A percentile compares a stretch with the other conserved stretches of the same genome.
phyloP scores from a whole-genome alignment of 2,329 filamentous ascomycete genomes.

The Nothopassalora personata region DNA sequence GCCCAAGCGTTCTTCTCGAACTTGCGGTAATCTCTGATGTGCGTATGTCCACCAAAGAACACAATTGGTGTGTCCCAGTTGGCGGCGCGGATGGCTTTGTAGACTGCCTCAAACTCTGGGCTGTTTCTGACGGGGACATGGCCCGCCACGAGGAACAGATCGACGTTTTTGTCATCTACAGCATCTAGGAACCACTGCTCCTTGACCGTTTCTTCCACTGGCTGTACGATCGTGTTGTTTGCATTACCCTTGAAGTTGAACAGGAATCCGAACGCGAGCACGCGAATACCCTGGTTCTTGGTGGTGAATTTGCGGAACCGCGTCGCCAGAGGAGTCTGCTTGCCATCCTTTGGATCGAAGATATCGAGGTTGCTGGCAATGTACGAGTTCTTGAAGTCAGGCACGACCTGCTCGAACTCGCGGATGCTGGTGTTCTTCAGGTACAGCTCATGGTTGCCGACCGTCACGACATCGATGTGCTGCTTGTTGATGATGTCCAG shows the following conservation, averaged over 20 bases:
- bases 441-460: slow-evolving; percentile 95
- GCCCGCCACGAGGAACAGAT: slow-evolving; percentile 80
- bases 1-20: slow-evolving; percentile 76
- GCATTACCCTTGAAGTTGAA: slow-evolving; percentile 90
- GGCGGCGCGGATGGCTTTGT: slow-evolving; percentile 67
- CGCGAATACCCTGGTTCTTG: slow-evolving; percentile 75
- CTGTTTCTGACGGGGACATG: slow-evolving; percentile 75
- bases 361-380: slow-evolving; percentile 93
- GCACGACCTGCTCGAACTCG: slow-evolving; percentile 75
- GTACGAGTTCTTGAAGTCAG: slow-evolving; percentile 74
- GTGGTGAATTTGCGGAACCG: slow-evolving; percentile 87
- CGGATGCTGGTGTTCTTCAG: slow-evolving; percentile 68
- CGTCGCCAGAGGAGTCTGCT: slow-evolving; percentile 69
- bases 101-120: slow-evolving; percentile 71
- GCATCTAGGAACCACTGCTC: slow-evolving; percentile 85
- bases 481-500: slow-evolving; percentile 83
- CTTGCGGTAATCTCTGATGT: slow-evolving; percentile 76
- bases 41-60: slow-evolving; percentile 86
- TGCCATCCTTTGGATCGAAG: slow-evolving; percentile 63
- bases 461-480: slow-evolving; percentile 74
- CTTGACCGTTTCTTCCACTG: slow-evolving; percentile 72
- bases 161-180: slow-evolving; percentile 70
- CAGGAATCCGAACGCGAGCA: slow-evolving; percentile 88
- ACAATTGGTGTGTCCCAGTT: slow-evolving; percentile 81
- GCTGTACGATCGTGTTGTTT: slow-evolving; percentile 82